A percentile compares a stretch with the other conserved stretches of the same genome.
These are phyloP conservation scores for Dendrobium nobile DNA, from an alignment of 106 monocot genomes.

Conservation along the genomic window DNA sequence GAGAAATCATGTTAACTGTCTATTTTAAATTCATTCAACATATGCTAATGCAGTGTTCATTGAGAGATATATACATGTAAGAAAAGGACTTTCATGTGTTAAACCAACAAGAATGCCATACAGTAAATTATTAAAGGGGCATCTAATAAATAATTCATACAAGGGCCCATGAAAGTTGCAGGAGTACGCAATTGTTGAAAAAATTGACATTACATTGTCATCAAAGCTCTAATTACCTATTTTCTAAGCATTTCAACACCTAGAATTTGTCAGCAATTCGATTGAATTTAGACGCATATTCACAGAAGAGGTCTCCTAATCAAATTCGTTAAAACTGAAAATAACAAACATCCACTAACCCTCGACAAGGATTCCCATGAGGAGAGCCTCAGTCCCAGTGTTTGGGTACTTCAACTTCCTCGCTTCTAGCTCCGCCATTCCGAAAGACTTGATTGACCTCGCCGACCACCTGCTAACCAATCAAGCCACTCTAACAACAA, in stretches of 20 bases:
- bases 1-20: no score
- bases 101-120: no score
- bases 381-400: slow-evolving; percentile 75
- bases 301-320: not conserved
- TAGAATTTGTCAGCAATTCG: not conserved
- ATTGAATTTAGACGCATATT: not conserved
- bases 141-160: no score
- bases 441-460: slow-evolving; percentile 74
- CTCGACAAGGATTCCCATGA: slow-evolving; percentile 79
- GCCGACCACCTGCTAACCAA: slow-evolving; percentile 52
- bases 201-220: no score
- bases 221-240: no score
- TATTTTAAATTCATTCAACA: no score
- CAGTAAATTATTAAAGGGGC: no score
- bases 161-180: no score
- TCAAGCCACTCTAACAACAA: not conserved
- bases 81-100: no score
- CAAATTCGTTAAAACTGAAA: not conserved
- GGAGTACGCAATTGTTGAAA: no score
- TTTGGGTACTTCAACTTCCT: slow-evolving; percentile 79
- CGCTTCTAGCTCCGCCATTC: slow-evolving; percentile 81
- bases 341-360: slow-evolving; percentile 35
- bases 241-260: not conserved
- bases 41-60: no score
- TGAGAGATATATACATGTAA: no score